phyloP scores from a whole-genome alignment of 2,329 filamentous ascomycete genomes.

The Didymella pinodella region DNA sequence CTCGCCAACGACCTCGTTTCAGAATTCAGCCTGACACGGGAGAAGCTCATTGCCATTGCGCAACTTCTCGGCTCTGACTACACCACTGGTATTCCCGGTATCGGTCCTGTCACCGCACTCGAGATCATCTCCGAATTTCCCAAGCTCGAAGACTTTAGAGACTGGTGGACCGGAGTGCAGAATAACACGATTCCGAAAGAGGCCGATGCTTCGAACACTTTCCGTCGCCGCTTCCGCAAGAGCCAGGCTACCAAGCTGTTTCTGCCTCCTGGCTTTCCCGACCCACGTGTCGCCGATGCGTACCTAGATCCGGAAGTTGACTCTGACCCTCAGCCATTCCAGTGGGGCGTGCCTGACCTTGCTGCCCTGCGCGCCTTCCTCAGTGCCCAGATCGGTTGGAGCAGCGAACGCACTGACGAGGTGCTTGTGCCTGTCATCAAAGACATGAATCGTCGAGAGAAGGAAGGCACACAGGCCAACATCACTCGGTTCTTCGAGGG shows the following conservation, averaged over 20 bases:
- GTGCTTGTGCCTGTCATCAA: conserved; percentile 93
- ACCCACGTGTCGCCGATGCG: conserved; percentile 77
- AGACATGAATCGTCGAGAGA: conserved; percentile 89
- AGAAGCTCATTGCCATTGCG: conserved; percentile 86
- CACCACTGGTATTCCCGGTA: conserved; percentile 86
- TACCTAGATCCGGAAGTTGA: conserved; percentile 91
- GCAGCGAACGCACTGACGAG: conserved; percentile 89
- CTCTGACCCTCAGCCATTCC: conserved; percentile 76
- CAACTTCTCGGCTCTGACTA: conserved; percentile 95
- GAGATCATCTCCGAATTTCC: conserved; percentile 94
- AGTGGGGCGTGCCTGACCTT: conserved; percentile 95
- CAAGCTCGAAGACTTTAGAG: conserved; percentile 75
- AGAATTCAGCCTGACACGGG: conserved; percentile 85
- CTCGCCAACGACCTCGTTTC: conserved; percentile 82
- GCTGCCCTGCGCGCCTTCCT: conserved; percentile 84
- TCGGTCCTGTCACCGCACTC: conserved; percentile 92
- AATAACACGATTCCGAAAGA: conserved; percentile 67
- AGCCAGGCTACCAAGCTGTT: conserved; percentile 84
- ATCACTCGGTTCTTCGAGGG: conserved; percentile 94
- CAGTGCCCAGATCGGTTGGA: conserved; percentile 94
- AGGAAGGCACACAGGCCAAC: conserved; percentile 93
- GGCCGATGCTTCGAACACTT: conserved; percentile 64
- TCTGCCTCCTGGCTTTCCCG: conserved; percentile 81
- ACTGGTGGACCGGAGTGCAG: conserved; percentile 89
- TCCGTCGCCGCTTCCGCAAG: conserved; percentile 86